Conservation (phyloP, 2,329 filamentous ascomycete genomes). For the Alternaria gaisen region DNA sequence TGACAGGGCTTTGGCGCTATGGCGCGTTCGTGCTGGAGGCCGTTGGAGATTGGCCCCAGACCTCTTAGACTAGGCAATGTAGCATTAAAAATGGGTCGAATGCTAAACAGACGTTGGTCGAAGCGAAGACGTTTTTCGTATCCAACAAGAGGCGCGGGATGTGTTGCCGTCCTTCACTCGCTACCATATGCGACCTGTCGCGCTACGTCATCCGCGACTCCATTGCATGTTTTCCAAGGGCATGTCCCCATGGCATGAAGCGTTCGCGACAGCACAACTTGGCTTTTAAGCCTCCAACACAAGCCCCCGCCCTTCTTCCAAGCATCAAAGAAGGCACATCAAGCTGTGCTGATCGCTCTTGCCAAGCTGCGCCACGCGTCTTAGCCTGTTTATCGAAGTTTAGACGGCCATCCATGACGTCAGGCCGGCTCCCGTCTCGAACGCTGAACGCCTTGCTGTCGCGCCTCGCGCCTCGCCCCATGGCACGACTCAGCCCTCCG, state of each 20-base stretch:
- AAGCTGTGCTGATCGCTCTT: constrained; percentile 21
- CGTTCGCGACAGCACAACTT: neutral
- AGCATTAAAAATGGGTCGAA: constrained; percentile 23
- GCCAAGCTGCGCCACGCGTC: constrained; percentile 22
- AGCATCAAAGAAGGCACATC: constrained; percentile 18
- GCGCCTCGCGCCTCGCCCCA: neutral
- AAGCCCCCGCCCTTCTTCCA: constrained; percentile 4
- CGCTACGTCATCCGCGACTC: neutral
- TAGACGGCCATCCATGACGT: constrained; percentile 16
- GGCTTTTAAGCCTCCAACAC: constrained; percentile 11
- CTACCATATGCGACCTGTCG: neutral
- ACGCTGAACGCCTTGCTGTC: neutral
- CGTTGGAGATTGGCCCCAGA: constrained; percentile 12
- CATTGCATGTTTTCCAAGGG: neutral
- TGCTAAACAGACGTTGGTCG: constrained; percentile 17
- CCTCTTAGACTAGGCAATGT: constrained; percentile 20
- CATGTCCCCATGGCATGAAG: neutral
- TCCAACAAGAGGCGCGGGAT: neutral
- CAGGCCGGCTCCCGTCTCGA: constrained; percentile 8
- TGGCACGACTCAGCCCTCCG: constrained; percentile 10
- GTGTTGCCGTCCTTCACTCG: neutral
- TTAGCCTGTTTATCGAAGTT: constrained; percentile 11
- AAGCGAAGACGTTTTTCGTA: constrained; percentile 6
- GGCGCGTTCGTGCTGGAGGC: constrained; percentile 11
- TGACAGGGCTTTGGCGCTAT: constrained; percentile 19